Evolutionary conservation across 139 green algal species (phyloP), one percentile per base, ranked within the genome.

Genomic region (Picochlorum sp.): DNA sequence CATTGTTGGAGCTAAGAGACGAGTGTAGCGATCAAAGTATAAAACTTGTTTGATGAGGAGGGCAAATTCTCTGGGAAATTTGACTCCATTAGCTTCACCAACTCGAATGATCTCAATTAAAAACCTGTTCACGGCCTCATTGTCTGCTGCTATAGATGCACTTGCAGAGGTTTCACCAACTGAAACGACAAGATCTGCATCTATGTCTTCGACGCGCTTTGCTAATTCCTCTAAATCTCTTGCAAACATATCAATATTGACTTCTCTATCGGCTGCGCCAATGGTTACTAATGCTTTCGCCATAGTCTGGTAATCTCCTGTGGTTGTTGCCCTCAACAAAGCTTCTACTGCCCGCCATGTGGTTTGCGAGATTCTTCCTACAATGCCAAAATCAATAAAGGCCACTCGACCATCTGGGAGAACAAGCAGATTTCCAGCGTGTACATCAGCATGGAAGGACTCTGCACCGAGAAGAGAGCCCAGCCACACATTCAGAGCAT

Each of bases 361-460:
- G 20, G 71, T 60, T 4, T 32, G 49, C 12, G 70, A 71, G 39
- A 96, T 82, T 28, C 72, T 65, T 29, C 89, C 91, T 31, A 97
- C 92, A 55, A 97, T 97, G 45, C 91, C 89, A 77, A 95, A 96
- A 59, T 96, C 88, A 37, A 95, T 85, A 76, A 94, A 94, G 16
- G 67, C 83, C 7, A 93, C 81, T 1, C 73, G 57, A 2, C 72
- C 67, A 35, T 83, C 75, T 3, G 35, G 37, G 39, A 97, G 70
- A 50, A 95, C 93, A 13, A 98, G 61, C 63, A 98, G 69, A 72
- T 98, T 98, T 49, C 91, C 91, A 57, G 75, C 75, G 61, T 98
- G 91, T 29, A 98, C 82, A 69, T 98, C 91, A 2, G 93, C 93
- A 64, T 99, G 93, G 87, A 99, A 99, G 0, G 79, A 94, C 12